Percentiles rank a stretch among this genome's conserved stretches.
Conservation (phyloP, 2,329 filamentous ascomycete genomes). For the Sphaerulina musiva region DNA sequence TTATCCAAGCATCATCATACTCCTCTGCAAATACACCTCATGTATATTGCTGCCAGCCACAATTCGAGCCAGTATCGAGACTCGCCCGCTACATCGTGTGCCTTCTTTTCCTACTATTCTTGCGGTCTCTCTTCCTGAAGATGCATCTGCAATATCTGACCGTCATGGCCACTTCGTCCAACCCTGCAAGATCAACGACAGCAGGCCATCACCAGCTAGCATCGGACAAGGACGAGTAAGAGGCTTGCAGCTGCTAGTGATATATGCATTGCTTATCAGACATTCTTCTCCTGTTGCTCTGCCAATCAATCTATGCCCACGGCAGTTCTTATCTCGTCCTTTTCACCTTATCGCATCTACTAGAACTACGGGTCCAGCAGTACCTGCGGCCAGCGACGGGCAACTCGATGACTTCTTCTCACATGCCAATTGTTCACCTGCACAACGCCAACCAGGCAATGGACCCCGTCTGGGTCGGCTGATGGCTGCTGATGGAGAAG, state of each 20-base stretch:
- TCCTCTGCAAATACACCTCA: too few relatives aligned
- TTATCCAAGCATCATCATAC: too few relatives aligned
- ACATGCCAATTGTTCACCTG: not conserved
- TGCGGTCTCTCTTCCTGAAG: too few relatives aligned
- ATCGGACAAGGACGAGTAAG: not conserved
- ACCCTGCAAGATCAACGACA: too few relatives aligned
- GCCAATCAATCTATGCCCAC: conserved; percentile 5
- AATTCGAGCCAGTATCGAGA: too few relatives aligned
- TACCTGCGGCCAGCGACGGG: conserved; percentile 4
- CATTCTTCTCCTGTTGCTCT: not conserved
- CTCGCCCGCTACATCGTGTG: too few relatives aligned
- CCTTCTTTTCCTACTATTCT: too few relatives aligned
- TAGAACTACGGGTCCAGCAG: not conserved
- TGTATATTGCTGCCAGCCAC: too few relatives aligned
- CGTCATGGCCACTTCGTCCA: too few relatives aligned
- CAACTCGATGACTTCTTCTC: conserved; percentile 4
- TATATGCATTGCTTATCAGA: conserved; percentile 4
- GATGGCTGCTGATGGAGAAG: conserved; percentile 7
- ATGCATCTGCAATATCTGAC: too few relatives aligned
- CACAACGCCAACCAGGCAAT: not conserved
- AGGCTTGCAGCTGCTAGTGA: not conserved
- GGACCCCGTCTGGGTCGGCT: not conserved
- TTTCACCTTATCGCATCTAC: conserved; percentile 2
- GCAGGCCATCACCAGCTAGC: too few relatives aligned
- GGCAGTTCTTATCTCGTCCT: conserved; percentile 4